Evolutionary conservation across 2,329 filamentous ascomycete genomes (phyloP).

Genomic region (Pyrenochaeta sp.): DNA sequence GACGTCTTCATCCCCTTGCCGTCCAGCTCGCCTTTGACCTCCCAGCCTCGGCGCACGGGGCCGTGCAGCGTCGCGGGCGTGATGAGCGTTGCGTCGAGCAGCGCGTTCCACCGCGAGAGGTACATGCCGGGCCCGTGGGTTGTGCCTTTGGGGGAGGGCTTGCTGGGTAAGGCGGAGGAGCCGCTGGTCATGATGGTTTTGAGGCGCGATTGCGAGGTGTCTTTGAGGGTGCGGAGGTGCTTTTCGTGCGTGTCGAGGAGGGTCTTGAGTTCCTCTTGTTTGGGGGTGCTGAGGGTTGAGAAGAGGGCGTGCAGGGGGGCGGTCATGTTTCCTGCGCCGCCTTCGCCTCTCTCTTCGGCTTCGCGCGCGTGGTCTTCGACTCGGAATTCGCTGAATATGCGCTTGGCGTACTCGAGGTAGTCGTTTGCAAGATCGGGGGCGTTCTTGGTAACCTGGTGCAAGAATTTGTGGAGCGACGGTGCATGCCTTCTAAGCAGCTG

Average conservation of each 20-base stretch:
- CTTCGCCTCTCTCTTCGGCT: conserved; percentile 26
- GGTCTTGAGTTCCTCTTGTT: conserved; percentile 56
- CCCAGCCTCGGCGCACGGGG: conserved; percentile 56
- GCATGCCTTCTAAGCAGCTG: conserved; percentile 70
- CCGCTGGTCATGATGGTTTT: conserved; percentile 59
- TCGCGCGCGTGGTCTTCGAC: conserved; percentile 29
- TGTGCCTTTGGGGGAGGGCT: conserved; percentile 32
- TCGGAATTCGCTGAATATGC: conserved; percentile 65
- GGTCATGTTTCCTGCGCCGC: conserved; percentile 54
- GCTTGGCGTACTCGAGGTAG: conserved; percentile 68
- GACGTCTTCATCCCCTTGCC: conserved; percentile 41
- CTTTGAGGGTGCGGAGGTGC: conserved; percentile 58
- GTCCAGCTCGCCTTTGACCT: conserved; percentile 47
- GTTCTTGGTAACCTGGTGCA: conserved; percentile 73
- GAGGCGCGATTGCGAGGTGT: conserved; percentile 55
- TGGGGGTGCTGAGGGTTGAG: conserved; percentile 55
- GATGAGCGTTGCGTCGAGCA: conserved; percentile 74
- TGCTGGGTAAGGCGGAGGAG: conserved; percentile 8
- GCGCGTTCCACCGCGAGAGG: conserved; percentile 73
- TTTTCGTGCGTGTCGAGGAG: conserved; percentile 66
- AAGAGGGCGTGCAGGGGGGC: conserved; percentile 52
- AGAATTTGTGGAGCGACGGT: conserved; percentile 69
- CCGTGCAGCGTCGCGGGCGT: conserved; percentile 66
- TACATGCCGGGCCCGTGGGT: conserved; percentile 75
- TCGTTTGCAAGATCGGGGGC: conserved; percentile 70